A percentile compares a stretch with the other conserved stretches of the same genome.
These are phyloP conservation scores for Stachybotrys chartarum DNA, from an alignment of 2,329 filamentous ascomycete genomes.

Conservation along the genomic window DNA sequence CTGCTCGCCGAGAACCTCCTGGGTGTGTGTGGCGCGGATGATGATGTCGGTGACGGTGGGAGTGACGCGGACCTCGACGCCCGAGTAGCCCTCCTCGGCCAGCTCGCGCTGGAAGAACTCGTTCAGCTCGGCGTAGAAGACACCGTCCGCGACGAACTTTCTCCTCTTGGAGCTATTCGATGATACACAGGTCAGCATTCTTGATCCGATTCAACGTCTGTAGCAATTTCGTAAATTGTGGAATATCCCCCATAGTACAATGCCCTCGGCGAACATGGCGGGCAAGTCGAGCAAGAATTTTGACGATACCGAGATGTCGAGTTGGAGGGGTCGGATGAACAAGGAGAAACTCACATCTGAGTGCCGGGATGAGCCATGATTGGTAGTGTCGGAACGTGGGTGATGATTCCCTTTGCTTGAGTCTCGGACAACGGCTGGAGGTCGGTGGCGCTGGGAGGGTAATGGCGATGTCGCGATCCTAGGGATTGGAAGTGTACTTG, in stretches of 20 bases:
- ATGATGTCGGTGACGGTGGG: slow-evolving; percentile 99
- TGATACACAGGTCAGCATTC: slow-evolving; percentile 8
- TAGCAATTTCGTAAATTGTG: slow-evolving; percentile 3
- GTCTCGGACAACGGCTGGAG: background rate
- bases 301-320: background rate
- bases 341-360: slow-evolving; percentile 49
- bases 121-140: slow-evolving; percentile 99
- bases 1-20: slow-evolving; percentile 99
- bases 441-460: slow-evolving; percentile 10
- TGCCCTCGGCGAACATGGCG: background rate
- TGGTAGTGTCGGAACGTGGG: slow-evolving; percentile 27
- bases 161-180: slow-evolving; percentile 72
- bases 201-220: slow-evolving; percentile 1
- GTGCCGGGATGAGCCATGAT: slow-evolving; percentile 52
- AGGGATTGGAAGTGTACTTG: slow-evolving; percentile 15
- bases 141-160: slow-evolving; percentile 96
- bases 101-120: slow-evolving; percentile 99
- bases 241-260: background rate
- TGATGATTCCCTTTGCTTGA: slow-evolving; percentile 7
- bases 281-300: background rate
- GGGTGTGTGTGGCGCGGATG: slow-evolving; percentile 99
- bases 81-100: slow-evolving; percentile 99
- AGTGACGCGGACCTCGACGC: slow-evolving; percentile 99
- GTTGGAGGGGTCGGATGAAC: background rate
- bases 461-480: slow-evolving; percentile 19